phyloP scores from a whole-genome alignment of 2,329 filamentous ascomycete genomes.

The Aspergillus flavus region DNA sequence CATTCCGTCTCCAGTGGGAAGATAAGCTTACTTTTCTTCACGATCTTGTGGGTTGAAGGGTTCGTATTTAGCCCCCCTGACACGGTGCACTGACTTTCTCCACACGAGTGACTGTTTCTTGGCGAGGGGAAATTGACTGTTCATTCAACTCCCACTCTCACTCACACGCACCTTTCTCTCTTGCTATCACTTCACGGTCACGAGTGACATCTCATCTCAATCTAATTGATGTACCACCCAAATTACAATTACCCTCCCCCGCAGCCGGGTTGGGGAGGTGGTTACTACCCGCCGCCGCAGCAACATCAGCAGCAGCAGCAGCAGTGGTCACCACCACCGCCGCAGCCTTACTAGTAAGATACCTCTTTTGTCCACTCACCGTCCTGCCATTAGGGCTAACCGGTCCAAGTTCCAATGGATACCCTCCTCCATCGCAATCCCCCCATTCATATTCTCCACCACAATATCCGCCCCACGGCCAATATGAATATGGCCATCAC shows the following conservation, averaged over 20 bases:
- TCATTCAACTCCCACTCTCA: background rate
- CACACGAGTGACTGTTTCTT: background rate
- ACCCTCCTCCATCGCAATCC: conserved; percentile 10
- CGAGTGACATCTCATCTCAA: background rate
- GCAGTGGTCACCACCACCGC: conserved; percentile 17
- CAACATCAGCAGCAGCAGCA: conserved; percentile 10
- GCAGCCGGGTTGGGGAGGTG: conserved; percentile 19
- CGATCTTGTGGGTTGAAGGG: background rate
- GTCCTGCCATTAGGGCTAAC: background rate
- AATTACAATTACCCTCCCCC: conserved; percentile 15
- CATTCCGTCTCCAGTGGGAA: background rate
- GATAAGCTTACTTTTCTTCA: conserved; percentile 7
- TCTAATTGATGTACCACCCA: conserved; percentile 26
- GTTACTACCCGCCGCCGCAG: conserved; percentile 15
- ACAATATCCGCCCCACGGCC: conserved; percentile 6
- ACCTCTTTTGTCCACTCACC: background rate
- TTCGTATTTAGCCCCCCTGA: background rate
- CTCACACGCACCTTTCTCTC: background rate
- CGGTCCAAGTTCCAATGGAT: conserved; percentile 2
- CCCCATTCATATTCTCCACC: conserved; percentile 7
- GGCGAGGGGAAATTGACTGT: conserved; percentile 2
- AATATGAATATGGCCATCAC: conserved; percentile 10
- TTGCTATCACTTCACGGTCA: background rate
- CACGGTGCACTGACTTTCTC: background rate
- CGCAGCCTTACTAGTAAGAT: conserved; percentile 18